A percentile compares a stretch with the other conserved stretches of the same genome.
These are phyloP conservation scores for Colletotrichum camelliae DNA, from an alignment of 2,329 filamentous ascomycete species.

Conservation along the genomic window DNA sequence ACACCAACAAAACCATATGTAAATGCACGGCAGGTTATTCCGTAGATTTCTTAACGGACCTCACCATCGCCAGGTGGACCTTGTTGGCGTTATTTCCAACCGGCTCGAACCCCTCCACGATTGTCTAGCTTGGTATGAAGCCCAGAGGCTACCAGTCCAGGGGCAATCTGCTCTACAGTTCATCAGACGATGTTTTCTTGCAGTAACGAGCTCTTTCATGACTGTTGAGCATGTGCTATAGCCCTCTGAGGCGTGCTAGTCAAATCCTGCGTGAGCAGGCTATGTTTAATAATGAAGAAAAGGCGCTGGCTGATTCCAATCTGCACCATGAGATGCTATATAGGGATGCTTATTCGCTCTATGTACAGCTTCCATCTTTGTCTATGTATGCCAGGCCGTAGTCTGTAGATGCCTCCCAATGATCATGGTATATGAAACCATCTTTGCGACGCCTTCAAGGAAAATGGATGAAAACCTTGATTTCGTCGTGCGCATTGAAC, in stretches of 20 bases:
- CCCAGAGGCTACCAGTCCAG: too few species aligned
- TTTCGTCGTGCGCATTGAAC: constrained; percentile 26
- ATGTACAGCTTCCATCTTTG: background rate
- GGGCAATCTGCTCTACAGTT: background rate
- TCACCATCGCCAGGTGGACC: background rate
- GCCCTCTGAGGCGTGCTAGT: background rate
- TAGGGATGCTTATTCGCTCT: background rate
- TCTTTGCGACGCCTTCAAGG: background rate
- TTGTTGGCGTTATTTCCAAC: background rate
- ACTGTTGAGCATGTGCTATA: background rate
- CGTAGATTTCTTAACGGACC: background rate
- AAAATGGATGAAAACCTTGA: constrained; percentile 23
- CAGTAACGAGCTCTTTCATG: background rate
- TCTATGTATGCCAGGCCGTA: background rate
- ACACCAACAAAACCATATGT: background rate
- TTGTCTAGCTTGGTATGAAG: background rate
- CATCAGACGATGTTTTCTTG: background rate
- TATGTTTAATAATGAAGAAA: background rate
- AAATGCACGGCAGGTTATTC: too few species aligned
- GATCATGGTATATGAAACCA: background rate
- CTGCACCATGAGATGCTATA: background rate
- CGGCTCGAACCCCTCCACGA: too few species aligned
- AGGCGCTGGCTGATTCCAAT: background rate
- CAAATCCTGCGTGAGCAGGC: background rate
- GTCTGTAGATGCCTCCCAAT: background rate